Base-by-base conservation (phyloP, 2,329 filamentous ascomycete genomes). In the Arthrobotrys entomopaga region DNA sequence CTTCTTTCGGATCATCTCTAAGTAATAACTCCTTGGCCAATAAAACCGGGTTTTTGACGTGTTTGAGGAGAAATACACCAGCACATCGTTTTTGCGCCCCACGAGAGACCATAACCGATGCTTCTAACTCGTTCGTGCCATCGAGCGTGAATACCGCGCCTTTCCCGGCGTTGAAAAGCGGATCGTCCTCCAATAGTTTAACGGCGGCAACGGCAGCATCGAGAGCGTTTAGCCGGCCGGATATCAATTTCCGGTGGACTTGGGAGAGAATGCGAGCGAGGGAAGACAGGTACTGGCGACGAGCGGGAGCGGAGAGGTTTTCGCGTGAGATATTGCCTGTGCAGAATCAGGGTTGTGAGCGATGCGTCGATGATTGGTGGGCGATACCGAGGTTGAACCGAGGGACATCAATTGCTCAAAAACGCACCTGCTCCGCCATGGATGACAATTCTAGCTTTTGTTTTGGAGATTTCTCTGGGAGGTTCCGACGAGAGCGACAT, bases 101-200 rank as follows among this genome's bases (percentile, higher is more conserved):
- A 26, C 85, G 85, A 1, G 90, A 91, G 0, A 96, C 90, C 92
- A 96, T 96, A 59, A 96, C 87, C 7, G 88, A 91, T 0, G 91
- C 91, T 82, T 97, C 93, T 75, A 96, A 88, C 82, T 97, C 91
- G 80, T 93, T 93, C 76, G 89, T 86, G 16, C 93, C 93, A 77
- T 90, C 89, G 58, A 89, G 87, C 0, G 92, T 96, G 81, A 96
- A 97, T 19, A 96, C 92, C 58, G 92, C 91, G 61, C 93, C 93
- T 78, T 88, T 89, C 6, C 89, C 92, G 67, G 89, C 88, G 82
- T 97, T 97, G 85, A 95, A 96, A 3, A 96, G 86, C 1, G 89
- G 86, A 79, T 93, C 87, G 79, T 96, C 85, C 82, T 97, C 93
- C 15, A 97, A 86, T 24, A 89, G 85, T 0, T 84, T 83, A 10